Evolutionary conservation across 768 basidiomycete genomes (phyloP).

Genomic region (Tulasnella sp.): DNA sequence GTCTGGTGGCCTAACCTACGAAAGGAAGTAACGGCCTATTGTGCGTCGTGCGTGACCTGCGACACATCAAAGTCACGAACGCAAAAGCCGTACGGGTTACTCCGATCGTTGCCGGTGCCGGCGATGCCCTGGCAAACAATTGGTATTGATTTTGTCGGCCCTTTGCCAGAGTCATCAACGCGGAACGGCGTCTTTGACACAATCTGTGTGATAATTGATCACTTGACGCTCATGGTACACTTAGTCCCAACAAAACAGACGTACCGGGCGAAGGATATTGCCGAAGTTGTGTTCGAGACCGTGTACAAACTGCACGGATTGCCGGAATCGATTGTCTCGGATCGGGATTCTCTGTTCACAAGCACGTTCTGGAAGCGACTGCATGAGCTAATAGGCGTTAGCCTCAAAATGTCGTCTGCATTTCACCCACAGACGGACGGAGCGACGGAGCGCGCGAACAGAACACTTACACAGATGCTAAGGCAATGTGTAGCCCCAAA

Average conservation of each 20-base stretch:
- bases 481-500: not conserved
- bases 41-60: constrained; percentile 21
- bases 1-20: constrained; percentile 33
- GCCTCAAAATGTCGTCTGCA: constrained; percentile 29
- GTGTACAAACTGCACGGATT: constrained; percentile 33
- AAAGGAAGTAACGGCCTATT: constrained; percentile 33
- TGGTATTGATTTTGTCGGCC: constrained; percentile 32
- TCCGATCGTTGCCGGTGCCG: constrained; percentile 26
- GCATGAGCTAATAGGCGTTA: constrained; percentile 24
- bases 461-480: not conserved
- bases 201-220: constrained; percentile 24
- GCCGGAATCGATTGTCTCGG: constrained; percentile 30
- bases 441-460: constrained; percentile 29
- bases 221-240: constrained; percentile 22
- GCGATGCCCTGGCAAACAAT: constrained; percentile 29
- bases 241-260: constrained; percentile 25
- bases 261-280: constrained; percentile 28
- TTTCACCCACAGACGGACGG: constrained; percentile 37
- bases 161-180: constrained; percentile 28
- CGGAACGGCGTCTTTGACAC: constrained; percentile 22
- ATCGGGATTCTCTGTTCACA: constrained; percentile 34
- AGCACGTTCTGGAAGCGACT: constrained; percentile 34
- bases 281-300: constrained; percentile 28
- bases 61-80: constrained; percentile 20
- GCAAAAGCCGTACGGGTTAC: constrained; percentile 24